Base-by-base conservation (phyloP, 1,284 basidiomycete species). In the Meripilus lineatus region DNA sequence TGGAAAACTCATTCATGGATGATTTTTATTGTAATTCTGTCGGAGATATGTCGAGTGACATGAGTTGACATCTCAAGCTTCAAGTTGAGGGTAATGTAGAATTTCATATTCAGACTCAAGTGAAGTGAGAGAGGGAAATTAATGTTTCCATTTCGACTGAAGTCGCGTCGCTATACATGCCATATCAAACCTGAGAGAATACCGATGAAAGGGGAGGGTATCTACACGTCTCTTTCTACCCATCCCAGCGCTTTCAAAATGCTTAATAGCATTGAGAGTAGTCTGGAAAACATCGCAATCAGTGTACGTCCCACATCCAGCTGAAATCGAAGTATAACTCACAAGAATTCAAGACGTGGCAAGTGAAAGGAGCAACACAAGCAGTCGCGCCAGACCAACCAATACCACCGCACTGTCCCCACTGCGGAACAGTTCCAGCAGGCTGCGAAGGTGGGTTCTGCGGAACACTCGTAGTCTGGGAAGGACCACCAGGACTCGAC, bases 341-440 rank as follows among this genome's bases (percentile, higher is more conserved):
- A 51, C 50, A 50, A 20, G 44, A 22, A 49, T 52, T 52, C 23
- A 46, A 30, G 15, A 40, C 42, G 46, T 48, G 48, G 51, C 51
- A 50, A 32, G 48, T 50, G 46, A 44, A 50, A 36, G 43, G 40
- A 36, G 33, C 23, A 10, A 28, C 48, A 42, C 46, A 52, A 25
- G 30, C 41, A 32, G 51, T 52, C 3, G 48, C 22, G 24, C 50
- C 50, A 25, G 39, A 48, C 40, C 36, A 52, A 22, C 44, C 46
- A 26, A 30, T 50, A 42, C 51, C 50, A 32, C 50, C 50, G 28
- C 50, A 52, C 32, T 52, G 47, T 20, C 38, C 50, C 45, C 46
- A 52, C 45, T 52, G 50, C 18, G 48, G 39, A 24, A 42, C 50
- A 33, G 41, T 44, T n/a, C 46, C 50, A 20, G 5, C 5, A 14